Base-by-base conservation (phyloP, 2,329 filamentous ascomycete genomes). In the Trichoderma guizhouense region DNA sequence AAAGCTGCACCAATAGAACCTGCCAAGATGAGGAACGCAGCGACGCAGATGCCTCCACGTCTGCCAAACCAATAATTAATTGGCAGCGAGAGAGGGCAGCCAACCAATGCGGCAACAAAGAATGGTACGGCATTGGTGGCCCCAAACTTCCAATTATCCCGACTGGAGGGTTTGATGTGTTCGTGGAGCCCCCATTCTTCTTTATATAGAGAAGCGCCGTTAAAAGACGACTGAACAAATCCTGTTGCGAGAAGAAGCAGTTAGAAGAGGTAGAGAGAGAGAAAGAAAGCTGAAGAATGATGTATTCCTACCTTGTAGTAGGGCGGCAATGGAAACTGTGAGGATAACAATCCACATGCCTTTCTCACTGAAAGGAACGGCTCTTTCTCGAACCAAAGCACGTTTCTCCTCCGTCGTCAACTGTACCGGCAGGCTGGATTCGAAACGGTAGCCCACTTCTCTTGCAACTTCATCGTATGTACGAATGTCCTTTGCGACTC, bases 161-260 rank as follows among this genome's bases (percentile, higher is more conserved):
- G 12, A n/a, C 64, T 72, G 18, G 74, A 18, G n/a, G 43, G 24
- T 7, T 47, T 28, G 9, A 57, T 36, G 6, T 43, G n/a, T 26
- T 9, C 30, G 11, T 26, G 6, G 9, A 79, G 64, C 0, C 77
- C 75, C 76, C 75, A 77, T 36, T 75, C 53, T 1, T 57, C 51
- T n/a, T 66, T 71, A 51, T 76, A 84, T 0, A 84, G 71, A 0
- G 81, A 81, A 1, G 83, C 81, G 12, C 81, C 81, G 72, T 84
- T 84, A 72, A 84, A 81, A 6, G 82, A 84, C 0, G 82, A 82
- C 71, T 85, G 83, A 2, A 85, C 83, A 51, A 83, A 83, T 5
- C 83, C 82, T 77, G 28, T 34, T 53, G 8, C 18, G 12, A 64
- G n/a, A n/a, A 21, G 3, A 21, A 24, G n/a, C 18, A 32, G n/a